Evolutionary conservation across 306 rosid genomes (phyloP).

Genomic region (Inga leiocalycina): DNA sequence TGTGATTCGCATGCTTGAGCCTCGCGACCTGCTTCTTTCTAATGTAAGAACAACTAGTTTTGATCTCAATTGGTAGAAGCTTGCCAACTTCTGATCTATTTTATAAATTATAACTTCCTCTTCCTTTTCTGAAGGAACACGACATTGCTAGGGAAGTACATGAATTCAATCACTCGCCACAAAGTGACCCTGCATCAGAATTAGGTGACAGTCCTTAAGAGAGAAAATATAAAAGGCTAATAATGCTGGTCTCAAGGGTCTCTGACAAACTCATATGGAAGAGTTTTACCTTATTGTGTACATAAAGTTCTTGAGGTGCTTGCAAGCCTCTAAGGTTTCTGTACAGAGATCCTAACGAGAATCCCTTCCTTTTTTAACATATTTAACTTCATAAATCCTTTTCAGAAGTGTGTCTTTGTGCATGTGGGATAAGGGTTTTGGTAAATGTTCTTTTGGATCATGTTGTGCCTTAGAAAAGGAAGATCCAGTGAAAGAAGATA

Average conservation of each 20-base stretch:
- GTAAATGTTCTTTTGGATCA: background rate
- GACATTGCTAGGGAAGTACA: constrained; percentile 16
- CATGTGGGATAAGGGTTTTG: background rate
- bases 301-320: background rate
- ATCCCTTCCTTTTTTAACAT: background rate
- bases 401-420: background rate
- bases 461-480: background rate
- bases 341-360: background rate
- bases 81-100: background rate
- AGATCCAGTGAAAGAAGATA: background rate
- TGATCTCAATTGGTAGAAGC: background rate
- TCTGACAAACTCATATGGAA: constrained; percentile 7
- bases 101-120: background rate
- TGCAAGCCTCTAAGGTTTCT: background rate
- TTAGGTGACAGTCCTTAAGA: constrained; percentile 5
- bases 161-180: constrained; percentile 3
- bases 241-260: background rate
- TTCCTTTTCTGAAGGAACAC: constrained; percentile 35
- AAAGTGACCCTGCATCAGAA: constrained; percentile 18
- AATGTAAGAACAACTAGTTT: constrained; percentile 39
- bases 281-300: background rate
- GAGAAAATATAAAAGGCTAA: constrained; percentile 1
- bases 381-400: background rate
- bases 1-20: constrained; percentile 61
- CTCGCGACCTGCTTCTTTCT: constrained; percentile 43